Base-by-base conservation (phyloP, 1,139 yeast genomes). In the Lodderomyces margitis region DNA sequence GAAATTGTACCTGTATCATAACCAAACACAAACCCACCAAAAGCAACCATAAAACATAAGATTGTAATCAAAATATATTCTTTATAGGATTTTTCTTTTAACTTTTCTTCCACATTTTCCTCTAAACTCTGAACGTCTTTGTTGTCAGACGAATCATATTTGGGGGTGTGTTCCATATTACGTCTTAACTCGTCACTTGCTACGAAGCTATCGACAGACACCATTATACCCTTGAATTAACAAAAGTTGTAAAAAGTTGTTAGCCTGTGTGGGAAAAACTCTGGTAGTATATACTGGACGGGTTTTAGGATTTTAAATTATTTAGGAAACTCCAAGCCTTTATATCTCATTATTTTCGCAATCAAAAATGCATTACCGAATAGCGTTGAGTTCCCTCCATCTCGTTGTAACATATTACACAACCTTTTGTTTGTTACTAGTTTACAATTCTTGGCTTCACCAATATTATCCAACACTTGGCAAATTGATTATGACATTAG, bases 1-100 rank as follows among this genome's bases (percentile, higher is more conserved):
- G 87, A 84, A 51, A 82, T 74, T 34, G 84, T 81, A 38, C 88
- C 88, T 36, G 83, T 80, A 59, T 83, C 89, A 67, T 79, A 82
- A 9, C 89, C 89, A 51, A 81, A 81, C 11, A 81, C 74, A 46
- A 80, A 77, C 2, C 88, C 88, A 24, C 84, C 81, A 48, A 80
- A 72, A 6, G 87, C 76, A 34, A 74, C 62, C 34, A 73, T 50
- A 27, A 70, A 54, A 56, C 74, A 68, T 52, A 69, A 64, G 40
- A 64, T 50, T 40, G 64, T 59, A 28, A 65, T 62, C 32, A 62
- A 51, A 21, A 66, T 41, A 50, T 68, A 60, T 35, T 65, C 70
- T 35, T 54, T 59, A 37, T 47, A 46, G 12, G 60, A 48, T 50
- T 63, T 65, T 39, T 61, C 31, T 9, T 37, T 38, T 12, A 44